Evolutionary conservation across 805 yeast species (phyloP).

Genomic region (Candida verbasci): DNA sequence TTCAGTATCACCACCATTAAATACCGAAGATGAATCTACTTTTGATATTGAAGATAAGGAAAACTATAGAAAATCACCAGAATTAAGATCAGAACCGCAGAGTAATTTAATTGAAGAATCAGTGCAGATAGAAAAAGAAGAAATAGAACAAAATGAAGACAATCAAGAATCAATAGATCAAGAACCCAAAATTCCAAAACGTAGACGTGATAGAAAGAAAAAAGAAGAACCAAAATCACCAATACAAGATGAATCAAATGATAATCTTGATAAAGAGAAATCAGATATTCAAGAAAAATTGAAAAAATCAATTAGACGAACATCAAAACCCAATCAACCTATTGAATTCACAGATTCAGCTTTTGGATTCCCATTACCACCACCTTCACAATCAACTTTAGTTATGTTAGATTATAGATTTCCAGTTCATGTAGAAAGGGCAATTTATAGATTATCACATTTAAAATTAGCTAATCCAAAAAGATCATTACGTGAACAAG

Average conservation of each 20-base stretch:
- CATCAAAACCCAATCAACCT: slow-evolving; percentile 42
- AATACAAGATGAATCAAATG: slow-evolving; percentile 9
- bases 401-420: slow-evolving; percentile 81
- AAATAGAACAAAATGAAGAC: background rate
- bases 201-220: slow-evolving; percentile 2
- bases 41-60: slow-evolving; percentile 7
- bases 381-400: slow-evolving; percentile 69
- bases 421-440: slow-evolving; percentile 94
- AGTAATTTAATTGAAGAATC: background rate
- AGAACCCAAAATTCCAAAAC: background rate
- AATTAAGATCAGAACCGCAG: background rate
- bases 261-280: slow-evolving; percentile 16
- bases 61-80: background rate
- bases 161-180: background rate
- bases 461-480: slow-evolving; percentile 91
- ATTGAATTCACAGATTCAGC: slow-evolving; percentile 66
- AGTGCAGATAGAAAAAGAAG: background rate
- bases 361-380: slow-evolving; percentile 84
- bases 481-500: slow-evolving; percentile 88
- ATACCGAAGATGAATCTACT: slow-evolving; percentile 1
- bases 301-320: slow-evolving; percentile 36
- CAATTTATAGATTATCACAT: slow-evolving; percentile 89
- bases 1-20: background rate
- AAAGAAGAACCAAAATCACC: slow-evolving; percentile 3
- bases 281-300: slow-evolving; percentile 41